Evolutionary conservation across 2,329 filamentous ascomycete genomes (phyloP), one percentile per base, ranked within the genome.

Genomic region (Gaeumannomyces tritici): DNA sequence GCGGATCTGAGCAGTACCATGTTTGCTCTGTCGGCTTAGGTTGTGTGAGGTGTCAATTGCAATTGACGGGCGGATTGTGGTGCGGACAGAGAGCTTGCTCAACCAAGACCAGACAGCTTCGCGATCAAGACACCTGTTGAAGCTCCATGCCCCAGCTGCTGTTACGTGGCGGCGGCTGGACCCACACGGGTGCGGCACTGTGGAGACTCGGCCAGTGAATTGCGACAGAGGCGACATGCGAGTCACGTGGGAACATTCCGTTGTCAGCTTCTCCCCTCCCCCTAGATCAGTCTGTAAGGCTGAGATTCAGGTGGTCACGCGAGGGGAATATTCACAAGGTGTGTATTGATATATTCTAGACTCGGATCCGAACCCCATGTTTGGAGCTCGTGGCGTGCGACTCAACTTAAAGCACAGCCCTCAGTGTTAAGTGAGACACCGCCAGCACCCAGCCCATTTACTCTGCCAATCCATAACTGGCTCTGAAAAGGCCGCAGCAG

Each of bases 1-100:
- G 77, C 66, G 29, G 74, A 75, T 64, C 69, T 69, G 61, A 76
- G 70, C 67, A 80, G 71, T 66, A 75, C 75, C 79, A 81, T 81
- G 21, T 60, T 64, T 62, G 42, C 42, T 51, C 42, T 51, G 7
- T 51, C 42, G n/a, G n/a, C 42, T 62, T 56, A 2, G 58, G 62
- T 55, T 28, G 24, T 62, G 55, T 56, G 55, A 26, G 26, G n/a
- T 54, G 42, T 51, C 42, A 51, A 51, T 51, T 51, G 42, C 42
- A 51, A 51, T 60, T 51, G 47, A 57, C 35, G 51, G 24, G 29
- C 24, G 21, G 55, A 9, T 56, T 31, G 57, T 15, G 47, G 56
- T 54, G 60, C 26, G 47, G 47, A 26, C 31, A 51, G 47, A 12
- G 24, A 61, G 61, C 55, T 57, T 47, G 35, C 35, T 47, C 21